A percentile compares a stretch with the other conserved stretches of the same genome.
phyloP scores from a whole-genome alignment of 139 green algal species.

The Closterium sp. region DNA sequence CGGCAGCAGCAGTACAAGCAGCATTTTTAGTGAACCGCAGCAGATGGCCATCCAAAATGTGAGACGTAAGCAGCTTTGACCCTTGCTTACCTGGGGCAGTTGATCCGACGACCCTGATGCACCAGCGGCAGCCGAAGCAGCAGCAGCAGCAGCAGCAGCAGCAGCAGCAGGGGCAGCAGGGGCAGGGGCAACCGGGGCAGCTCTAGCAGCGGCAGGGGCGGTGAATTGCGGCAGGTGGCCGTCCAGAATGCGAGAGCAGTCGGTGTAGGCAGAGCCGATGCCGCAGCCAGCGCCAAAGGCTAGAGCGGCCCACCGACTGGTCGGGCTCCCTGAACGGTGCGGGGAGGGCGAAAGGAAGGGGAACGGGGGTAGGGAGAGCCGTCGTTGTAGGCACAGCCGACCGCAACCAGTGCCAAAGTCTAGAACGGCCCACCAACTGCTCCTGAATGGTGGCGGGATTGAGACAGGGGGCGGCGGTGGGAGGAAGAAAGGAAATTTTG shows the following conservation, averaged over 20 bases:
- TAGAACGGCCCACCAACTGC: too few relatives aligned
- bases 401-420: too few relatives aligned
- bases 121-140: not conserved
- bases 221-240: constrained; percentile 9
- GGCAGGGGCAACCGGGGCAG: not conserved
- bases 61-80: not conserved
- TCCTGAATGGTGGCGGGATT: too few relatives aligned
- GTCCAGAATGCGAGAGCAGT: constrained; percentile 45
- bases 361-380: not conserved
- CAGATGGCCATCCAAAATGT: not conserved
- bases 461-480: too few relatives aligned
- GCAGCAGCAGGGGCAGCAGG: not conserved
- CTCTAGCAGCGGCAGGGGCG: not conserved
- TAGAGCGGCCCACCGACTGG: not conserved
- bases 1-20: too few relatives aligned
- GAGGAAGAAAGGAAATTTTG: not conserved
- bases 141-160: not conserved
- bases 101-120: too few relatives aligned
- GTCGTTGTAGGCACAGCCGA: too few relatives aligned
- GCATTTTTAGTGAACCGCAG: too few relatives aligned
- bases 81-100: too few relatives aligned
- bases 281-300: constrained; percentile 46
- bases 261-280: constrained; percentile 48
- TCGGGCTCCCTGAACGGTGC: not conserved
- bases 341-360: not conserved